These are phyloP conservation scores for Magnaporthiopsis incrustans DNA, from an alignment of 2,329 filamentous ascomycete species.

Conservation along the genomic window DNA sequence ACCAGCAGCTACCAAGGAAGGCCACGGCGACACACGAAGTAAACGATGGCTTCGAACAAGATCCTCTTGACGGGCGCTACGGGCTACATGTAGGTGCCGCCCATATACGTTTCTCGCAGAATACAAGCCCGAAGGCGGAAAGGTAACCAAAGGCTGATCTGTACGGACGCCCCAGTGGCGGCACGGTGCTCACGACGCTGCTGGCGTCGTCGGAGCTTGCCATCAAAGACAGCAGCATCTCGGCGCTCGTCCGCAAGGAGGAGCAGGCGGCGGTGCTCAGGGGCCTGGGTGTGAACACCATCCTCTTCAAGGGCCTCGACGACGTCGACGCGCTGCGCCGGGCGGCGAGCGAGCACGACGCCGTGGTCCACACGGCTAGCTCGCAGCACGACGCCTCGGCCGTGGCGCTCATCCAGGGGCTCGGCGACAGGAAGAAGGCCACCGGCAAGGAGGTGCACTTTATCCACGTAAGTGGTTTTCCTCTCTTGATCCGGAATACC, in stretches of 20 bases:
- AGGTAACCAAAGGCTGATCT: neutral
- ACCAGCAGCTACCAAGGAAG: neutral
- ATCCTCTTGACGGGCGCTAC: neutral
- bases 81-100: neutral
- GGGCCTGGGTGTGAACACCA: conserved; percentile 14
- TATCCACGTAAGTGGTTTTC: neutral
- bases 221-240: neutral
- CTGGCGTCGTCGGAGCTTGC: neutral
- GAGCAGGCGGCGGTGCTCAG: neutral
- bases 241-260: neutral
- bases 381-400: conserved; percentile 29
- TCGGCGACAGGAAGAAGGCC: conserved; percentile 27
- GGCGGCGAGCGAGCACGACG: conserved; percentile 18
- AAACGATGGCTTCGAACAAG: neutral
- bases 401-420: conserved; percentile 32
- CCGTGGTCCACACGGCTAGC: conserved; percentile 35
- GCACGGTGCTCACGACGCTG: neutral
- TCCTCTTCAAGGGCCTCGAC: conserved; percentile 18
- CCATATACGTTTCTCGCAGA: neutral
- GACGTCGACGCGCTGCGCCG: conserved; percentile 15
- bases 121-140: too few relatives aligned
- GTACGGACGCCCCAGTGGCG: neutral
- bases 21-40: too few relatives aligned
- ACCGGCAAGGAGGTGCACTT: conserved; percentile 23
- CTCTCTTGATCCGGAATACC: too few relatives aligned